Base-by-base conservation (phyloP, 176 grass and related monocot genomes). In the Oryza longistaminata region DNA sequence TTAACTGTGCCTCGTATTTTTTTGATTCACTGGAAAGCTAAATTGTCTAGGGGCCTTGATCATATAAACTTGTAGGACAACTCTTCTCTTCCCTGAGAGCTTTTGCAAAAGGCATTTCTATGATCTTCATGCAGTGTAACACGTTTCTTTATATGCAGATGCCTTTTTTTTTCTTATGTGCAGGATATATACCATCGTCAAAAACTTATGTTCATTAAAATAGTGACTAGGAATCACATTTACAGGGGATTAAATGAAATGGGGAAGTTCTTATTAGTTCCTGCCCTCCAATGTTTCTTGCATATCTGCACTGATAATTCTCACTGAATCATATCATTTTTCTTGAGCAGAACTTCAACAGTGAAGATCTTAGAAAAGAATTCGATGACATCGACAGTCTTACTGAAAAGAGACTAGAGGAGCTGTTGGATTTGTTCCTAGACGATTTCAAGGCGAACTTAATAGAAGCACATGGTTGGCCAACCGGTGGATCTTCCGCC, bases 381-480 rank as follows among this genome's bases (percentile, higher is more conserved):
- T 82, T 97, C 8, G 16, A 74, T 61, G 79, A 87, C 60, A 76
- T 90, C 26, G 83, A 90, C 66, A 66, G 49, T 25, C 82, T 92
- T 35, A 90, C 87, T 75, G 87, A 88, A 88, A 85, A 88, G 35
- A 88, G 13, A 82, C 4, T 92, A 14, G 82, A 90, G 4, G 85
- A 90, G n/a, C 62, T 92, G 11, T 70, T 92, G 34, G 39, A 64
- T 77, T 53, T 68, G 17, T 94, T 90, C 64, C 70, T 92, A 25
- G 67, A 93, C 34, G 90, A 97, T 85, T 97, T 94, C 75, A 94
- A 88, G 82, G 89, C 74, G 31, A 82, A 79, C 33, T 68, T 87
- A 68, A 14, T 88, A n/a, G 78, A 86, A 33, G 81, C 80, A 2
- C 87, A 90, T 52, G 87, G 85, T 11, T 94, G 90, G 90, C 88